A percentile compares a stretch with the other conserved stretches of the same genome.
phyloP scores from a whole-genome alignment of 768 basidiomycete genomes.

The Tricholoma sp. region DNA sequence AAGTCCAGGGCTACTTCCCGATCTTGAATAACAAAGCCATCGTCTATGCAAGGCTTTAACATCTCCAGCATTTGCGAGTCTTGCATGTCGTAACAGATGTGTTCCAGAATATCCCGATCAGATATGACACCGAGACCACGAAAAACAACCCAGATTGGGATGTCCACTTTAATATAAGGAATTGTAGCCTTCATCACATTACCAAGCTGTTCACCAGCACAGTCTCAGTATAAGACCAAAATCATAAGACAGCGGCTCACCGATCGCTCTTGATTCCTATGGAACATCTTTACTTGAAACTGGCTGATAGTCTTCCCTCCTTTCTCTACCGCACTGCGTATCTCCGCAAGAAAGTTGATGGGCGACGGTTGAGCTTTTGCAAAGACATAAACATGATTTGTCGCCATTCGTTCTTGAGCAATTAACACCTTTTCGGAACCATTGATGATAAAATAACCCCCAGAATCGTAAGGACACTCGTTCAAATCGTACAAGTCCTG shows the following conservation, averaged over 20 bases:
- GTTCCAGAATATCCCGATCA: slow-evolving; percentile 95
- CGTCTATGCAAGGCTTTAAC: slow-evolving; percentile 97
- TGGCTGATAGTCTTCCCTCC: slow-evolving; percentile 98
- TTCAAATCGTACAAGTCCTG: slow-evolving; percentile 86
- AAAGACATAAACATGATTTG: slow-evolving; percentile 98
- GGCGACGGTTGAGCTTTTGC: slow-evolving; percentile 97
- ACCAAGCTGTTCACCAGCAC: slow-evolving; percentile 49
- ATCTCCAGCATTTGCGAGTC: slow-evolving; percentile 96
- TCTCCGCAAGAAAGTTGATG: slow-evolving; percentile 93
- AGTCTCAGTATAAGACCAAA: slow-evolving; percentile 7
- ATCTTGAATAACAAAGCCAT: slow-evolving; percentile 97
- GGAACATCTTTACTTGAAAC: slow-evolving; percentile 97
- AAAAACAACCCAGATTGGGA: slow-evolving; percentile 99
- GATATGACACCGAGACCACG: slow-evolving; percentile 96
- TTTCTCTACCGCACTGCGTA: slow-evolving; percentile 95
- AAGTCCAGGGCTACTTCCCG: slow-evolving; percentile 96
- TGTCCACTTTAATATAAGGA: slow-evolving; percentile 97
- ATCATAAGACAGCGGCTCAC: slow-evolving; percentile 40
- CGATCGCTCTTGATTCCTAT: slow-evolving; percentile 81
- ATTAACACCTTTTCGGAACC: slow-evolving; percentile 99
- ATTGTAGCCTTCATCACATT: slow-evolving; percentile 96
- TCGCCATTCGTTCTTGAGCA: slow-evolving; percentile 99
- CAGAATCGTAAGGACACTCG: slow-evolving; percentile 98
- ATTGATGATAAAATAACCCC: slow-evolving; percentile 99
- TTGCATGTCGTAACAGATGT: slow-evolving; percentile 97